phyloP scores from a whole-genome alignment of 805 yeast species.

The Priceomyces carsonii region DNA sequence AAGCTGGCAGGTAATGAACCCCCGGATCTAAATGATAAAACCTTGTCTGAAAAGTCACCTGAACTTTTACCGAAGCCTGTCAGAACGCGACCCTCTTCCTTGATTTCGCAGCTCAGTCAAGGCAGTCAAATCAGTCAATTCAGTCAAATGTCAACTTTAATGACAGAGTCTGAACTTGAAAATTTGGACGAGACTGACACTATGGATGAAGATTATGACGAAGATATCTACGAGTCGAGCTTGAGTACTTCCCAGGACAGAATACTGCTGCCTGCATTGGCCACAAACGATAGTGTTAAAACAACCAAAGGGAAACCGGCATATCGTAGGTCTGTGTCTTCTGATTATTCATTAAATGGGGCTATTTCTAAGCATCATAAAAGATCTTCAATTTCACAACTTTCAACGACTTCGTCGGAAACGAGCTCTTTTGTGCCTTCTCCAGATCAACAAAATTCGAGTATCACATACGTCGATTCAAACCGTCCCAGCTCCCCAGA shows the following conservation, averaged over 20 bases:
- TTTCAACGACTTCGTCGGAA: slow-evolving; percentile 40
- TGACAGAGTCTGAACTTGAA: slow-evolving; percentile 44
- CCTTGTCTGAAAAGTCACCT: neutral
- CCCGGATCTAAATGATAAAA: neutral
- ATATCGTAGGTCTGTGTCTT: slow-evolving; percentile 31
- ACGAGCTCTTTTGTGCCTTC: slow-evolving; percentile 21
- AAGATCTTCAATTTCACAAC: slow-evolving; percentile 30
- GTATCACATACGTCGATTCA: neutral
- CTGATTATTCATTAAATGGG: slow-evolving; percentile 35
- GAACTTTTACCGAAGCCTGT: slow-evolving; percentile 1
- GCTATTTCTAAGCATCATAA: slow-evolving; percentile 18
- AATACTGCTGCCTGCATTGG: slow-evolving; percentile 8
- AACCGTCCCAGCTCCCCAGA: slow-evolving; percentile 9
- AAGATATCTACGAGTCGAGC: slow-evolving; percentile 38
- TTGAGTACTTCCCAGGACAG: slow-evolving; percentile 30
- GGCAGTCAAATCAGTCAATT: slow-evolving; percentile 39
- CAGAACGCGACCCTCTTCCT: slow-evolving; percentile 39
- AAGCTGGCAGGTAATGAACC: too few species aligned
- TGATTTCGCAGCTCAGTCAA: slow-evolving; percentile 32
- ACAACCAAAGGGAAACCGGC: slow-evolving; percentile 25
- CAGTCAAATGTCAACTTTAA: slow-evolving; percentile 42
- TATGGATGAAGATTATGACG: slow-evolving; percentile 40
- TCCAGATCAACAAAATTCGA: slow-evolving; percentile 1
- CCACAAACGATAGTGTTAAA: slow-evolving; percentile 2
- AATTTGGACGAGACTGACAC: slow-evolving; percentile 40